phyloP scores from a whole-genome alignment of 768 basidiomycete genomes.

The Boletus tylopilopsis region DNA sequence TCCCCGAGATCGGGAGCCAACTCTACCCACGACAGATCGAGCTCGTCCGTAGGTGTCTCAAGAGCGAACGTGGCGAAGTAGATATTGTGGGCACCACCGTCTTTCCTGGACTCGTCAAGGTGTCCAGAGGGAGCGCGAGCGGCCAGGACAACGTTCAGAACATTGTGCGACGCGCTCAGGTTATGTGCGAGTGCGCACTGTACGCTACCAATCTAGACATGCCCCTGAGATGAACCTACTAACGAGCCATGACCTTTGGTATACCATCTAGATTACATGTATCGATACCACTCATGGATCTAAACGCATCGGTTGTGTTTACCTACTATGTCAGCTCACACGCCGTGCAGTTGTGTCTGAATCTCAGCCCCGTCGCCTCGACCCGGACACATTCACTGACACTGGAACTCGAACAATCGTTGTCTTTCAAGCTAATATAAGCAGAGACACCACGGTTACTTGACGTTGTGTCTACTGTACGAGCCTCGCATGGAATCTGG shows the following conservation, averaged over 20 bases:
- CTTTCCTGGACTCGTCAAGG: constrained; percentile 86
- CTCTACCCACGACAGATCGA: constrained; percentile 81
- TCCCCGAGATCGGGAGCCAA: constrained; percentile 73
- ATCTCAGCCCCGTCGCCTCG: no score
- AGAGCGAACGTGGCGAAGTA: constrained; percentile 66
- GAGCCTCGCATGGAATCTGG: no score
- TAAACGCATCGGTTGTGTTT: no score
- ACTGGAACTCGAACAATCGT: no score
- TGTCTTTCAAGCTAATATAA: no score
- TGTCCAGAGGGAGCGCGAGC: constrained; percentile 42
- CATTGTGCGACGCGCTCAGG: constrained; percentile 80
- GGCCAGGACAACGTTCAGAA: constrained; percentile 54
- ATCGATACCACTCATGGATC: constrained; percentile 15
- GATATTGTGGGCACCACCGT: constrained; percentile 81
- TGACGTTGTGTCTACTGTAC: no score
- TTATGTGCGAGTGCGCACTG: constrained; percentile 82
- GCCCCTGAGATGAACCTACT: not conserved
- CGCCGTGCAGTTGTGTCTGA: no score
- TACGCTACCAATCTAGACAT: constrained; percentile 6
- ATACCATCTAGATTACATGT: constrained; percentile 17
- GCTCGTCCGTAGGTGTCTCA: constrained; percentile 77
- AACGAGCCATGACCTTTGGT: not conserved
- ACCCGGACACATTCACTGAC: no score
- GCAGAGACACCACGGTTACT: no score
- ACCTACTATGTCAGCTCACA: no score